Evolutionary conservation across 495 filamentous ascomycete species (phyloP).

Genomic region (Xylaria bambusicola): DNA sequence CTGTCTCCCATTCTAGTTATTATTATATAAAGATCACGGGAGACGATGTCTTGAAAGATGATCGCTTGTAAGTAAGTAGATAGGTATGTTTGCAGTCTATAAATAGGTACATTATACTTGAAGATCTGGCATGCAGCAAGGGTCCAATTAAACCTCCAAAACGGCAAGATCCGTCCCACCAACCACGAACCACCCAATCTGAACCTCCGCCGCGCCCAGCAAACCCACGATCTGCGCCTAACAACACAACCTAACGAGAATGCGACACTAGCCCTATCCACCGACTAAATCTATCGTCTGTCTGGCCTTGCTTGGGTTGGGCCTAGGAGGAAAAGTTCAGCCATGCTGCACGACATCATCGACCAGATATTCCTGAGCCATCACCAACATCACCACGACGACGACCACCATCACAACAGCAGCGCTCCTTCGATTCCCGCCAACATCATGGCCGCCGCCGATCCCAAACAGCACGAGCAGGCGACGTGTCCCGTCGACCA

Average conservation of each 20-base stretch:
- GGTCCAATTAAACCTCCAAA: conserved; percentile 5
- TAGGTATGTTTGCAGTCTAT: no score
- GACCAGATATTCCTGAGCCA: conserved; percentile 9
- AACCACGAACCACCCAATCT: no score
- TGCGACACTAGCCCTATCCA: not conserved
- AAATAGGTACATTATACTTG: no score
- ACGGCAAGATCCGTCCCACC: conserved; percentile 2
- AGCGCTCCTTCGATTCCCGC: not conserved
- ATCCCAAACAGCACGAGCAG: conserved; percentile 15
- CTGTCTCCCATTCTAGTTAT: no score
- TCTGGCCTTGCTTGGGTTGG: no score
- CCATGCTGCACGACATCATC: conserved; percentile 14
- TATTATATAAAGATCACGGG: no score
- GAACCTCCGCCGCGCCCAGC: not conserved
- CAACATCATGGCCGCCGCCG: conserved; percentile 5
- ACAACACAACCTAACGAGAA: not conserved
- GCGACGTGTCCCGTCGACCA: conserved; percentile 82
- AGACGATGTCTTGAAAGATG: no score
- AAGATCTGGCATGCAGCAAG: not conserved
- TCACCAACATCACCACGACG: not conserved
- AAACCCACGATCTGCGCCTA: not conserved
- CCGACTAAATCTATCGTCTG: no score
- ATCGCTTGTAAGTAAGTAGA: no score
- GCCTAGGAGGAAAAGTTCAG: no score
- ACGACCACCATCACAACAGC: no score